Evolutionary conservation across 495 filamentous ascomycete species (phyloP).

Genomic region (Aspergillus baeticus): DNA sequence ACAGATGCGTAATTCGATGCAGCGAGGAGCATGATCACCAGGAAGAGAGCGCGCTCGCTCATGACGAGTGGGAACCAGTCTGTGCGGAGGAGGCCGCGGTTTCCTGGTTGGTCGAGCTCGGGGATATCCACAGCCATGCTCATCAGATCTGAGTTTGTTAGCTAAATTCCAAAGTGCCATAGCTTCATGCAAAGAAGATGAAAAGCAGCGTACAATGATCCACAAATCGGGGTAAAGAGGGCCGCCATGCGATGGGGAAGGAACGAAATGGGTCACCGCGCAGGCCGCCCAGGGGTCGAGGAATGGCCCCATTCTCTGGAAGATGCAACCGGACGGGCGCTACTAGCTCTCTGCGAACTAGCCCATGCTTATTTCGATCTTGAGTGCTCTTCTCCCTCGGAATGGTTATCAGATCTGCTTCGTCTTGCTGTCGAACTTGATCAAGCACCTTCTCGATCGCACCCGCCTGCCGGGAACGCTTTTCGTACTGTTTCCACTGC

Average conservation of each 20-base stretch:
- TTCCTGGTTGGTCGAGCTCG: slow-evolving; percentile 38
- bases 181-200: too few relatives aligned
- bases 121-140: slow-evolving; percentile 48
- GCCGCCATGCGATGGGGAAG: slow-evolving; percentile 28
- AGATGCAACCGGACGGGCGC: too few relatives aligned
- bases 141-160: slow-evolving; percentile 30
- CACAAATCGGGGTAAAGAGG: slow-evolving; percentile 30
- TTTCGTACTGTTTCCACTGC: slow-evolving; percentile 25
- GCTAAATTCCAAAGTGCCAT: not conserved
- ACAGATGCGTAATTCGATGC: slow-evolving; percentile 39
- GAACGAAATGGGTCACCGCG: slow-evolving; percentile 40
- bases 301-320: not conserved
- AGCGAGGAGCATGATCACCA: slow-evolving; percentile 42
- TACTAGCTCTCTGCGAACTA: not conserved
- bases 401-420: not conserved
- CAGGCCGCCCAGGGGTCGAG: slow-evolving; percentile 26
- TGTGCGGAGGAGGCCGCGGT: slow-evolving; percentile 37
- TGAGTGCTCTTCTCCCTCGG: not conserved
- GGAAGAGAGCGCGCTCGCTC: slow-evolving; percentile 41
- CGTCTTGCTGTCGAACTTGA: not conserved
- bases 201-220: slow-evolving; percentile 36
- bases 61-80: slow-evolving; percentile 47
- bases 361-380: not conserved
- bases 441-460: slow-evolving; percentile 5
- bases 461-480: not conserved